These are phyloP conservation scores for Cutaneotrichosporon sp. DNA, from an alignment of 1,284 basidiomycete species.

Conservation along the genomic window DNA sequence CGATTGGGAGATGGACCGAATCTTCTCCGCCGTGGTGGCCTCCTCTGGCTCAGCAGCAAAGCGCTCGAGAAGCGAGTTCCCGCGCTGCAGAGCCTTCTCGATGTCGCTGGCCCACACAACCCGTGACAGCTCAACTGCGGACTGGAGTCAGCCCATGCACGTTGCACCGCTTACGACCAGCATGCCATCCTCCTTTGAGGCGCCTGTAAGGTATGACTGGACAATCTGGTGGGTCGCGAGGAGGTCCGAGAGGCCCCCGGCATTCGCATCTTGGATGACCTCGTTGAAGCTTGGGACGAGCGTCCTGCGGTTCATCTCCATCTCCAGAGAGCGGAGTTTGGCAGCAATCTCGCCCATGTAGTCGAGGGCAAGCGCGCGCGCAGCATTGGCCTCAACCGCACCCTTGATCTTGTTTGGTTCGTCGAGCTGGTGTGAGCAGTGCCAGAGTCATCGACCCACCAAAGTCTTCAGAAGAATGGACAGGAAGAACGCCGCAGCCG, in stretches of 20 bases:
- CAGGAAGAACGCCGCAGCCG: constrained; percentile 79
- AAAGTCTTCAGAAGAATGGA: constrained; percentile 76
- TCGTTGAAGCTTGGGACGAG: constrained; percentile 65
- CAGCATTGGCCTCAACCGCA: constrained; percentile 71
- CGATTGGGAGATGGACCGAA: constrained; percentile 27
- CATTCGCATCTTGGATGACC: constrained; percentile 61
- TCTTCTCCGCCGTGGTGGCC: constrained; percentile 26
- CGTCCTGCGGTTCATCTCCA: constrained; percentile 24
- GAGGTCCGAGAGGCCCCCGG: constrained; percentile 62
- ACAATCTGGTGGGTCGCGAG: constrained; percentile 55
- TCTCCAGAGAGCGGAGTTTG: constrained; percentile 62
- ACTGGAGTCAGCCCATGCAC: constrained; percentile 19
- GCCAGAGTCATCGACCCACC: constrained; percentile 57
- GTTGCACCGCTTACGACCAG: constrained; percentile 22
- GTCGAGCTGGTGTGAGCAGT: constrained; percentile 60
- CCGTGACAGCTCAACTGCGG: constrained; percentile 37
- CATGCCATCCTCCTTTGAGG: constrained; percentile 41
- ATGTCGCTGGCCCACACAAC: constrained; percentile 46
- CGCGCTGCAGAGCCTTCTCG: constrained; percentile 30
- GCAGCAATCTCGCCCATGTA: constrained; percentile 91
- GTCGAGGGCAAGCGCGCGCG: constrained; percentile 85
- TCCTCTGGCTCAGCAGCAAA: constrained; percentile 31
- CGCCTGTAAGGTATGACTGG: constrained; percentile 53
- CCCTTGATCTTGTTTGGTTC: constrained; percentile 79
- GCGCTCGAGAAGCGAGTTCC: constrained; percentile 34